These are phyloP conservation scores for Apostasia shenzhenica DNA, from an alignment of 106 monocot genomes.

Conservation along the genomic window DNA sequence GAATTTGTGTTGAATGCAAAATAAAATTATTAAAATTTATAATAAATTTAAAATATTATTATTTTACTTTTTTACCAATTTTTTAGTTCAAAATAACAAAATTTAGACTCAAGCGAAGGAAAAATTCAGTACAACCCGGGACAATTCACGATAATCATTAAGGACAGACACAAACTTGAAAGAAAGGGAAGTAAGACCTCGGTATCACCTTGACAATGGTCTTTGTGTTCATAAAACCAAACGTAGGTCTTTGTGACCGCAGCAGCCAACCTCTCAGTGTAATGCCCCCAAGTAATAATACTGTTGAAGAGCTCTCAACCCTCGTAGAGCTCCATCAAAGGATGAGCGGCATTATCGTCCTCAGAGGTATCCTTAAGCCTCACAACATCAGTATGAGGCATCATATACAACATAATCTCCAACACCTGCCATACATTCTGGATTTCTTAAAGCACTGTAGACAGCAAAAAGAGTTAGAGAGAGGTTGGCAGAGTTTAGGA, in stretches of 20 bases:
- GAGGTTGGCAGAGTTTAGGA: too few species aligned
- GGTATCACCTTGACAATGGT: conserved; percentile 17
- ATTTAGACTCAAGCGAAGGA: too few species aligned
- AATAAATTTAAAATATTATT: too few species aligned
- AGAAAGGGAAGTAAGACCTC: background rate
- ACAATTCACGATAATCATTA: too few species aligned
- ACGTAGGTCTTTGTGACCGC: background rate
- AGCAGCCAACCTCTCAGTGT: conserved; percentile 27
- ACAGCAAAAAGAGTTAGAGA: too few species aligned
- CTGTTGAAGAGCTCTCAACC: conserved; percentile 78
- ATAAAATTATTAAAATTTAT: too few species aligned
- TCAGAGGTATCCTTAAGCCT: conserved; percentile 43
- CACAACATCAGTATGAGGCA: conserved; percentile 35
- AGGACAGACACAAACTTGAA: too few species aligned
- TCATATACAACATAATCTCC: conserved; percentile 44
- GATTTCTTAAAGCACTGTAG: conserved; percentile 8
- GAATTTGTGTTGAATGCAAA: too few species aligned
- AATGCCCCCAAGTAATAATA: conserved; percentile 67
- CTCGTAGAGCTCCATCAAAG: conserved; percentile 82
- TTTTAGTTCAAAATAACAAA: too few species aligned
- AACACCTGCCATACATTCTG: conserved; percentile 49
- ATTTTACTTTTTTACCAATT: too few species aligned
- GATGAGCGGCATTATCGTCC: conserved; percentile 54
- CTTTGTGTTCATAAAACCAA: background rate
- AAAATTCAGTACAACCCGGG: too few species aligned